Evolutionary conservation across 768 basidiomycete genomes (phyloP), one percentile per base, ranked within the genome.

Genomic region (Rhizopogon sp.): DNA sequence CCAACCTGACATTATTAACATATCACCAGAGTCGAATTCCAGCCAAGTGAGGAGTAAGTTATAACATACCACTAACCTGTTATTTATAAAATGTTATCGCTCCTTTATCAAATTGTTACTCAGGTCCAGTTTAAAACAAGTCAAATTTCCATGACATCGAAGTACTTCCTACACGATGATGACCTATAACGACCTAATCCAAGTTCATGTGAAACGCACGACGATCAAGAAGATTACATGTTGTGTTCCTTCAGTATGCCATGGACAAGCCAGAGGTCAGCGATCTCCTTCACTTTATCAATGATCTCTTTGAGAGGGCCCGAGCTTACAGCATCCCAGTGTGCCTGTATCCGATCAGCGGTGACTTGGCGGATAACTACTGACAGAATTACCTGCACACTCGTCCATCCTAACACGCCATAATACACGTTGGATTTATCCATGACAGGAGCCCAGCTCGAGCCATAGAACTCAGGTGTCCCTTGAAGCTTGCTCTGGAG

Each of bases 371-470:
- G 4, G 10, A 5, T 16, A 20, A 10, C 7, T 9, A 25, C 41
- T 11, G 20, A 13, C 11, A 25, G 9, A 58, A 64, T 50, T 33
- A 70, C 74, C 50, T 70, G 37, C 5, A 72, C 68, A 16, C 56
- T 73, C 47, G 71, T 65, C 74, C 74, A 75, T 10, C 74, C 74
- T 35, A 75, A 58, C 28, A 73, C 60, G 16, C 70, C 70, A 42
- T 69, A 37, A 43, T 64, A 65, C 2, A 59, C 57, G 8, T 55
- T 50, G 17, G 61, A n/a, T 43, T 60, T 59, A 43, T 53, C 61
- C 17, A 60, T 42, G 47, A 68, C 28, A 20, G n/a, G 54, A 0
- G 56, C 66, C 66, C 68, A 70, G 52, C 68, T 68, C 22, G 65
- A 65, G 2, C 70, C 69, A 2, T 70, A 56, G 46, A 70, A 68